phyloP scores from a whole-genome alignment of 305 asterid species.

The Andrographis paniculata region DNA sequence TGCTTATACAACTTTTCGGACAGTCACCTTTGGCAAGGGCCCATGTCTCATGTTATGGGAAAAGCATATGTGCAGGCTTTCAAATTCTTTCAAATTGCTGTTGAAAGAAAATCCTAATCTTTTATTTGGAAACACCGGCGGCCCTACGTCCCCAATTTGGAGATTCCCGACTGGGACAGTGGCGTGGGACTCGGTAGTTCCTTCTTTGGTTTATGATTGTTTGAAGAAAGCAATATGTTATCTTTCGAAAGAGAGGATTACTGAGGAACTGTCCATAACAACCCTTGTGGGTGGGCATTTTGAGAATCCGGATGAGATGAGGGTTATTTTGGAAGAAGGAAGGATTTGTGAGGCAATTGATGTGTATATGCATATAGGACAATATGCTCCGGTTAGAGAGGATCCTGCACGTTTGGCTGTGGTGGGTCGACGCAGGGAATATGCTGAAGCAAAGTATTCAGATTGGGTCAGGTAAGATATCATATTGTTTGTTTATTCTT shows the following conservation, averaged over 20 bases:
- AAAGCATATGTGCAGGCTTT: conserved; percentile 60
- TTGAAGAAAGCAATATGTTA: conserved; percentile 50
- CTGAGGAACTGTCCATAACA: conserved; percentile 67
- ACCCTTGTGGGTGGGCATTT: conserved; percentile 61
- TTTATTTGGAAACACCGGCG: conserved; percentile 27
- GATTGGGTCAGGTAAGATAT: conserved; percentile 90
- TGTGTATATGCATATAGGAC: conserved; percentile 65
- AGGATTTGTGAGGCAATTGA: conserved; percentile 36
- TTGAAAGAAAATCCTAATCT: conserved; percentile 39
- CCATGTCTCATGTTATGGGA: conserved; percentile 68
- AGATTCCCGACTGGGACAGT: conserved; percentile 20
- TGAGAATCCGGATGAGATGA: conserved; percentile 25
- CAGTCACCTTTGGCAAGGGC: conserved; percentile 54
- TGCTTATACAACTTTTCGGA: conserved; percentile 91
- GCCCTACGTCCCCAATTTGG: conserved; percentile 17
- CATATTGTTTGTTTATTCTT: no score
- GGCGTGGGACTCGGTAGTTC: conserved; percentile 47
- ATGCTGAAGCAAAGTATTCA: conserved; percentile 76
- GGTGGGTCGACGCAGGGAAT: conserved; percentile 72
- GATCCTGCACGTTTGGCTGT: conserved; percentile 64
- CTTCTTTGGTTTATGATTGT: conserved; percentile 50
- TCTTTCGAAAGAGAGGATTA: conserved; percentile 40
- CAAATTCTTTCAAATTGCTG: conserved; percentile 53
- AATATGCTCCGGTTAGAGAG: conserved; percentile 45
- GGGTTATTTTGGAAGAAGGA: conserved; percentile 33